Evolutionary conservation across 1,139 yeast species (phyloP).

Genomic region (Kodamaea sp.): DNA sequence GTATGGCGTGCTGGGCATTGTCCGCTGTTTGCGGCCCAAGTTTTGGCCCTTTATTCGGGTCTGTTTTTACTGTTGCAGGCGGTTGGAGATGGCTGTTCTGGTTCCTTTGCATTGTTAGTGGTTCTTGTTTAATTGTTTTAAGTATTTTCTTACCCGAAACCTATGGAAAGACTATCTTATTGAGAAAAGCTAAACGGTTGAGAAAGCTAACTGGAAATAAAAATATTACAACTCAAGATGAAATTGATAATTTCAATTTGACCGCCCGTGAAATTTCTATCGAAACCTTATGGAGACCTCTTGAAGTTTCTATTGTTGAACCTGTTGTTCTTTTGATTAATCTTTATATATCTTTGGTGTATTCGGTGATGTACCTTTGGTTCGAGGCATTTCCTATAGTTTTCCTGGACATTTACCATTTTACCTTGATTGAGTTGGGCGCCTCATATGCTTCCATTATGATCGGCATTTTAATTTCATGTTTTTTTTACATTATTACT

Average conservation of each 20-base stretch:
- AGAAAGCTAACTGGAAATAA: conserved; percentile 33
- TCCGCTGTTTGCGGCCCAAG: conserved; percentile 37
- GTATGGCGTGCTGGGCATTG: conserved; percentile 34
- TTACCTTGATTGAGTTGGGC: conserved; percentile 48
- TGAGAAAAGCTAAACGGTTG: conserved; percentile 35
- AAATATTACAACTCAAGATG: conserved; percentile 28
- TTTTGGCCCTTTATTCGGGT: conserved; percentile 36
- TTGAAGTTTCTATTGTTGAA: conserved; percentile 41
- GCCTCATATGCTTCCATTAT: conserved; percentile 41
- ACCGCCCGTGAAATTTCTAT: conserved; percentile 21
- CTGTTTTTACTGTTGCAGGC: conserved; percentile 26
- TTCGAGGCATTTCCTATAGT: conserved; percentile 61
- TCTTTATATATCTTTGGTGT: conserved; percentile 50
- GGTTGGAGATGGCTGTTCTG: conserved; percentile 42
- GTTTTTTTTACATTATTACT: conserved; percentile 21
- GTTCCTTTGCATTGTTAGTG: conserved; percentile 33
- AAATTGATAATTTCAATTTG: conserved; percentile 21
- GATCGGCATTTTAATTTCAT: conserved; percentile 38
- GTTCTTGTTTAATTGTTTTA: conserved; percentile 23
- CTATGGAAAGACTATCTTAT: conserved; percentile 30
- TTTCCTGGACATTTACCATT: conserved; percentile 39
- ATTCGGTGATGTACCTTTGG: conserved; percentile 53
- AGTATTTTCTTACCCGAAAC: conserved; percentile 35
- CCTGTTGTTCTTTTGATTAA: conserved; percentile 46
- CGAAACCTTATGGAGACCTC: conserved; percentile 49